Conservation (phyloP, 331 rosid genomes). For the Telfairia occidentalis region DNA sequence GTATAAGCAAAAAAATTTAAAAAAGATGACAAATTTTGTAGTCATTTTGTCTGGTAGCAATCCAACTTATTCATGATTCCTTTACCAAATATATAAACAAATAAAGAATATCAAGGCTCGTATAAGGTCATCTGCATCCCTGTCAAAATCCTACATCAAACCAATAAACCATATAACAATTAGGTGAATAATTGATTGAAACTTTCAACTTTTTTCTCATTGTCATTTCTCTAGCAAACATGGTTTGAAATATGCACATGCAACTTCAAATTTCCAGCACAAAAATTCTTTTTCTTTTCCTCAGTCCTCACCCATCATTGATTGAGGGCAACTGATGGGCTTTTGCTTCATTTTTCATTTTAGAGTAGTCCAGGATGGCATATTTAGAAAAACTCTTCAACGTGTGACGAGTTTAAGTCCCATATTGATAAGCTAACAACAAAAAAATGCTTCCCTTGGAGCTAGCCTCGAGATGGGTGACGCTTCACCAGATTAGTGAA, state of each 20-base stretch:
- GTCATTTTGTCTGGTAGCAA: constrained; percentile 2
- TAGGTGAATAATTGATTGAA: constrained; percentile 24
- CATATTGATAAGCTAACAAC: neutral
- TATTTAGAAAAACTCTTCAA: neutral
- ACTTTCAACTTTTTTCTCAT: constrained; percentile 14
- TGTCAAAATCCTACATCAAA: constrained; percentile 18
- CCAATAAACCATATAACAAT: constrained; percentile 18
- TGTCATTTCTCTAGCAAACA: constrained; percentile 7
- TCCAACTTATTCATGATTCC: constrained; percentile 6
- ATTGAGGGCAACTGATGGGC: neutral
- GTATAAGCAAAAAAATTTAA: neutral
- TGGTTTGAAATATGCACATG: neutral
- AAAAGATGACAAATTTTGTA: neutral
- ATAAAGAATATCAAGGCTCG: neutral
- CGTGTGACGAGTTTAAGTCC: too few species aligned
- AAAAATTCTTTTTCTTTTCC: neutral
- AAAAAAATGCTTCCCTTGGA: neutral
- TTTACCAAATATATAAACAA: constrained; percentile 10
- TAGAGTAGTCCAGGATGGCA: neutral
- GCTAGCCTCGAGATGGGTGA: neutral
- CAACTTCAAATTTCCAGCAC: neutral
- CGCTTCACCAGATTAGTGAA: neutral
- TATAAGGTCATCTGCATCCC: constrained; percentile 10
- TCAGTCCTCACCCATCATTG: neutral
- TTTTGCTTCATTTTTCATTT: neutral